Base-by-base conservation (phyloP, 2,329 filamentous ascomycete species). In the Aspergillus sp. region DNA sequence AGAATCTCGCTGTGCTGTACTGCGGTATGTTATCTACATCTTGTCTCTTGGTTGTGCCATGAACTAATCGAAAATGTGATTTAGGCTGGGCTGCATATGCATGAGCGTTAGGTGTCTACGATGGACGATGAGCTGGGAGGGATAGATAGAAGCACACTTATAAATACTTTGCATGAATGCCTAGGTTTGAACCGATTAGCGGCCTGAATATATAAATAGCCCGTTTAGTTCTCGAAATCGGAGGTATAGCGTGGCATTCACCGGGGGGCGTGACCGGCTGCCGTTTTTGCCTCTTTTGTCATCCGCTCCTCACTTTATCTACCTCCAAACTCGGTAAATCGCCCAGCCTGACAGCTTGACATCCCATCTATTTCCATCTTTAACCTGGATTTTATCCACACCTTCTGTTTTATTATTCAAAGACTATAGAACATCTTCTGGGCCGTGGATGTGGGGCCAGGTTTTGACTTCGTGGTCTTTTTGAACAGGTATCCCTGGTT, bases 1-100 rank as follows among this genome's bases (percentile, higher is more conserved):
- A 85, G 64, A 97, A 99, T 71, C 73, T 99, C 68, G 93, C 95
- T 2, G 87, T 97, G 43, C 77, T 99, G 66, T 99, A 93, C 78
- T 89, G 88, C 68, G 89, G 87, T 87, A 78, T 70, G 84, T 75
- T 39, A 15, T 31, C 21, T 21, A 23, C 27, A 35, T 31, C n/a
- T 33, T 15, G 41, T 17, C 17, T 24, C 3, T 35, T 49, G 14
- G 15, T 39, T 51, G 11, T 50, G 48, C 11, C 15, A 52, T 19
- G 11, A 5, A 23, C 44, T 27, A 51, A 51, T 55, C 24, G 27
- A 11, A 53, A 35, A 7, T 17, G 14, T 46, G 41, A 9, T 44
- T 33, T 60, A 79, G 78, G 80, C 49, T 83, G 80, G 80, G 80
- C 80, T 57, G 80, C 80, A 56, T 83, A 82, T 70, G 79, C 77